Percentiles rank a stretch among this genome's conserved stretches.
Evolutionary conservation across 2,329 filamentous ascomycete genomes (phyloP).

Genomic region (Botrytis pseudocinerea): DNA sequence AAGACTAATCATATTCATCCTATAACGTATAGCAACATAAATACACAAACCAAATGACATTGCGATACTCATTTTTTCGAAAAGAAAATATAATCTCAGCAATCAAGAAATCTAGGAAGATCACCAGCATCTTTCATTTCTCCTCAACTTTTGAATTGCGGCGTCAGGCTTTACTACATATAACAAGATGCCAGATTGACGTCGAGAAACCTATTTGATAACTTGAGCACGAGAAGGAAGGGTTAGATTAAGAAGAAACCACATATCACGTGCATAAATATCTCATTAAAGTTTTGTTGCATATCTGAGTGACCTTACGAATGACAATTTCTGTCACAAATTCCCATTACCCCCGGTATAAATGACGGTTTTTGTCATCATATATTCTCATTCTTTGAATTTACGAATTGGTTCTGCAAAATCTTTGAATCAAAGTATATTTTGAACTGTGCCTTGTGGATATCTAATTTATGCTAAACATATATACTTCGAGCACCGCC

Average conservation of each 20-base stretch:
- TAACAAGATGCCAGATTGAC: neutral
- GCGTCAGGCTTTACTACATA: neutral
- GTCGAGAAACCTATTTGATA: neutral
- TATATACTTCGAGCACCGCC: neutral
- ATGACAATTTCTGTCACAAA: neutral
- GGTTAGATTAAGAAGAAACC: neutral
- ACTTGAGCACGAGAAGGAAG: neutral
- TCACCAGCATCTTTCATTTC: neutral
- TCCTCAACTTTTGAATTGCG: neutral
- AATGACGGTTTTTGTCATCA: neutral
- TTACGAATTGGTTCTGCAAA: neutral
- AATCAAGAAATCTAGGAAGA: neutral
- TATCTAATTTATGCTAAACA: neutral
- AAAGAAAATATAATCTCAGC: neutral
- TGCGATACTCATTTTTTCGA: neutral
- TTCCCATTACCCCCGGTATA: neutral
- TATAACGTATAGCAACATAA: neutral
- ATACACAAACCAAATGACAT: neutral
- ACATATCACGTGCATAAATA: neutral
- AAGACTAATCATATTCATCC: neutral
- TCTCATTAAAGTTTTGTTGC: constrained; percentile 2
- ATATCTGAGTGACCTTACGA: neutral
- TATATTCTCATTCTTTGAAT: neutral
- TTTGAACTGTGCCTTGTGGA: neutral
- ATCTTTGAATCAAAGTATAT: neutral